Percentiles rank a stretch among this genome's conserved stretches.
phyloP scores from a whole-genome alignment of 768 basidiomycete species.

The Termitomyces sp. region DNA sequence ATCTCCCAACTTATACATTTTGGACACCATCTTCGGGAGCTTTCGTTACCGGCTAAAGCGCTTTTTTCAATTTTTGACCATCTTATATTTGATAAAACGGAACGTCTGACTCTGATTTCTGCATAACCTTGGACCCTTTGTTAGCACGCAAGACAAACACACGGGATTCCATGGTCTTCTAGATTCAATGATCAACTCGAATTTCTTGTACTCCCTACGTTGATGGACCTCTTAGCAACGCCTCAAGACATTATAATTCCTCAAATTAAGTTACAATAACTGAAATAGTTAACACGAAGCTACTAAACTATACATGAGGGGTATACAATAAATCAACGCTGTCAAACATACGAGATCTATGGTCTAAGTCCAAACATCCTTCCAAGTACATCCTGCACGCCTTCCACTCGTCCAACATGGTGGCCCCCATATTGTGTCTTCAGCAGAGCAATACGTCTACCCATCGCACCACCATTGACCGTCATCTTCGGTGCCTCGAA shows the following conservation, averaged over 20 bases:
- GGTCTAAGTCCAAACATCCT: slow-evolving; percentile 28
- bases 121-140: not conserved
- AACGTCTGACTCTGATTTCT: not conserved
- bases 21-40: not conserved
- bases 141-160: too few species aligned
- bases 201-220: too few species aligned
- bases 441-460: slow-evolving; percentile 47
- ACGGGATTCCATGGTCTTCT: too few species aligned
- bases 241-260: not conserved
- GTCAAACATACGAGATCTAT: not conserved
- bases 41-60: not conserved
- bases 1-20: not conserved
- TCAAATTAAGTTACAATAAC: not conserved
- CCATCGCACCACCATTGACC: slow-evolving; percentile 17
- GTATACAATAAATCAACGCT: not conserved
- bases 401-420: slow-evolving; percentile 56
- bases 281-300: not conserved
- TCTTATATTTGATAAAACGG: too few species aligned
- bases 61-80: not conserved
- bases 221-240: not conserved
- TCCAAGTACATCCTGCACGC: slow-evolving; percentile 61
- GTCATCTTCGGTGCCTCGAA: slow-evolving; percentile 20
- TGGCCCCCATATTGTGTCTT: slow-evolving; percentile 57
- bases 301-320: not conserved
- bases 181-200: too few species aligned